Conservation (phyloP, 306 rosid species). For the Hippophae gyantsensis region DNA sequence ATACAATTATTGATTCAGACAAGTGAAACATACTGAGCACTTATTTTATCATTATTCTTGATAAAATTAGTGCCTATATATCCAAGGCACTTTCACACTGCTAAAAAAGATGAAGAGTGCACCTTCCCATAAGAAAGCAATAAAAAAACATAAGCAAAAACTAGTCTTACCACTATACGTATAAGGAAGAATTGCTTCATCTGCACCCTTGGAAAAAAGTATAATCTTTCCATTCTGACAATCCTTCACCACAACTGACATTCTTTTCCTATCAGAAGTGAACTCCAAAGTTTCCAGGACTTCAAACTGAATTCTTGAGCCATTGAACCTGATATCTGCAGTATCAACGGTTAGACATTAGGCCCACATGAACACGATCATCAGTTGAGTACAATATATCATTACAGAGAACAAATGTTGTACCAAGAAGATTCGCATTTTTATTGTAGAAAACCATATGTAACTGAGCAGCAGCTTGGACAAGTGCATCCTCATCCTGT, state of each 20-base stretch:
- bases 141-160: neutral
- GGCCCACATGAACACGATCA: constrained; percentile 12
- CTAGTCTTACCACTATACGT: constrained; percentile 49
- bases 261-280: constrained; percentile 95
- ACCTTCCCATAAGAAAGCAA: no score
- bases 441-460: constrained; percentile 79
- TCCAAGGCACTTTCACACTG: no score
- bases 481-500: constrained; percentile 99
- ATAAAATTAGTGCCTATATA: no score
- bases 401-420: constrained; percentile 15
- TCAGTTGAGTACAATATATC: constrained; percentile 15
- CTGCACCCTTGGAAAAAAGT: constrained; percentile 92
- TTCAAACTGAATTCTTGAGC: constrained; percentile 58
- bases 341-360: constrained; percentile 18
- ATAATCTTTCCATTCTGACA: constrained; percentile 78
- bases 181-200: constrained; percentile 84
- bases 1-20: no score
- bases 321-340: constrained; percentile 83
- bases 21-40: no score
- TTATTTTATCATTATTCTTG: no score
- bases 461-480: constrained; percentile 75
- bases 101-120: no score
- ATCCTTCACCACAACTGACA: constrained; percentile 85
- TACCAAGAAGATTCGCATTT: constrained; percentile 67
- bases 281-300: constrained; percentile 87